Evolutionary conservation across 2,329 filamentous ascomycete species (phyloP).

Genomic region (Lasiodiplodia citricola): DNA sequence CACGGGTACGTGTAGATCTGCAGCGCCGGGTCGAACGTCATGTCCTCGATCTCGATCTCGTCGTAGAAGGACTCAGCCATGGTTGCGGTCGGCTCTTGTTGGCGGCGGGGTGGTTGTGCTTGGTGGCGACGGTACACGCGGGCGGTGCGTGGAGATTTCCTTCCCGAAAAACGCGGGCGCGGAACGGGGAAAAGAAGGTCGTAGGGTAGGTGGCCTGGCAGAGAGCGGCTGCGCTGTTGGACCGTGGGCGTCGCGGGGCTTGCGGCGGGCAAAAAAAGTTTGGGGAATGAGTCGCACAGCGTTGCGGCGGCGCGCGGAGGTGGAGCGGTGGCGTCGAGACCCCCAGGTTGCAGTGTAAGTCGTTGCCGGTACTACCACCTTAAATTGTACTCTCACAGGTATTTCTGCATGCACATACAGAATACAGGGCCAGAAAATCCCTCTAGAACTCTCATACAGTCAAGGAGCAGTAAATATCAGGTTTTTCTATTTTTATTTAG

Average conservation of each 20-base stretch:
- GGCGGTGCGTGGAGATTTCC: background rate
- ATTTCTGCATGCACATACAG: no score
- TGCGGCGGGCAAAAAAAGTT: slow-evolving; percentile 6
- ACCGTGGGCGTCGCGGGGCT: background rate
- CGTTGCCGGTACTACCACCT: background rate
- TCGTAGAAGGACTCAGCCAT: slow-evolving; percentile 77
- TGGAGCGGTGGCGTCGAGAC: background rate
- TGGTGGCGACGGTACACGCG: background rate
- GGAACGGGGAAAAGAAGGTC: background rate
- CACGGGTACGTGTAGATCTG: slow-evolving; percentile 97
- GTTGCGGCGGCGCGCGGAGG: slow-evolving; percentile 5
- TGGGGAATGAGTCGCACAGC: slow-evolving; percentile 10
- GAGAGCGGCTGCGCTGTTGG: background rate
- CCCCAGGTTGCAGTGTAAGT: background rate
- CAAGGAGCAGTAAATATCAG: no score
- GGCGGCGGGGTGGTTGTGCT: background rate
- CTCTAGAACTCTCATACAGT: background rate
- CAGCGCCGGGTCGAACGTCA: slow-evolving; percentile 82
- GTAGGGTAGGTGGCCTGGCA: background rate
- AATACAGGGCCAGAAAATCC: no score
- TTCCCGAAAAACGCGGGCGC: background rate
- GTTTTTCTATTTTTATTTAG: no score
- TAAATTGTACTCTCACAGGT: background rate
- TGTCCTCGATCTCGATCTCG: slow-evolving; percentile 96
- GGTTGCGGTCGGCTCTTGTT: slow-evolving; percentile 38